Evolutionary conservation across 2,329 filamentous ascomycete species (phyloP).

Genomic region (Trichoderma breve): DNA sequence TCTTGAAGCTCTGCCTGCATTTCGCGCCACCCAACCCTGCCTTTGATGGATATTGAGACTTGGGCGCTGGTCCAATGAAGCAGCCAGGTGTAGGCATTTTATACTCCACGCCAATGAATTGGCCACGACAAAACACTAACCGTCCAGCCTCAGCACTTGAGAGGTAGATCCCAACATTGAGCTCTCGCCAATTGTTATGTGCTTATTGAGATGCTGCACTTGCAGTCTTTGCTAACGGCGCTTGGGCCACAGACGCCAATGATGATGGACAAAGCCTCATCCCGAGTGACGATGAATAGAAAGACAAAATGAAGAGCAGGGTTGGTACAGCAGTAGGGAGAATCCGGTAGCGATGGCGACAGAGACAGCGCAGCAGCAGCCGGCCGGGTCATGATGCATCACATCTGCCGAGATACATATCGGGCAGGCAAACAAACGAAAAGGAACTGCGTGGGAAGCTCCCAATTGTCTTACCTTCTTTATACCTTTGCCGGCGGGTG

Average conservation of each 20-base stretch:
- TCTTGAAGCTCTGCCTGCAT: slow-evolving; percentile 2
- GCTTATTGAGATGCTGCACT: background rate
- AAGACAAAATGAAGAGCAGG: background rate
- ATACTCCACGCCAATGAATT: background rate
- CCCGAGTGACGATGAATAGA: background rate
- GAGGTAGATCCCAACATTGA: background rate
- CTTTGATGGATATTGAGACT: background rate
- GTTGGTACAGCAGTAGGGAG: background rate
- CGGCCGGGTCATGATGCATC: background rate
- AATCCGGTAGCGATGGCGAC: background rate
- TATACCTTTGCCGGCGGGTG: background rate
- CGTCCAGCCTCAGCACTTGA: background rate
- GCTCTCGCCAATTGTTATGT: background rate
- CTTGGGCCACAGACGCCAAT: background rate
- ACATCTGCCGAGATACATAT: background rate
- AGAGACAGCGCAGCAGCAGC: background rate
- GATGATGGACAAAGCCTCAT: background rate
- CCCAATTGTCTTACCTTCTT: slow-evolving; percentile 1
- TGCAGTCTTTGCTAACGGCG: background rate
- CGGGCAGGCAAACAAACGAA: background rate
- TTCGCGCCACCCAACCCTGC: slow-evolving; percentile 4
- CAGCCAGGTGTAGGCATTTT: background rate
- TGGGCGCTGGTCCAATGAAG: background rate
- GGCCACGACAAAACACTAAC: background rate
- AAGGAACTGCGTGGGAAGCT: background rate